Evolutionary conservation across 306 rosid species (phyloP).

Genomic region (Potentilla sterilis): DNA sequence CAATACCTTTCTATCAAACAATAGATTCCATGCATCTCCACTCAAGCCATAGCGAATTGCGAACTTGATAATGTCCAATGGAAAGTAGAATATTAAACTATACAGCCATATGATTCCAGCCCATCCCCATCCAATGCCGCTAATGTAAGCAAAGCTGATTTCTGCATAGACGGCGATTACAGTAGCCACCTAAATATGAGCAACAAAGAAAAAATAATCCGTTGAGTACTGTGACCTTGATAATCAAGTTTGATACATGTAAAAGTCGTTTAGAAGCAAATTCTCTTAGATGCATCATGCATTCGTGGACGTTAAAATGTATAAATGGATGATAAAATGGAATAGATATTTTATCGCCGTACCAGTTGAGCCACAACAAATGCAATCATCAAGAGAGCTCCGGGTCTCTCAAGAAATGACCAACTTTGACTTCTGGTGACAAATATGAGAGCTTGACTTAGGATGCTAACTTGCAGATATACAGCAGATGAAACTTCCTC

Average conservation of each 20-base stretch:
- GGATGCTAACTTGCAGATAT: constrained; percentile 82
- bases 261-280: background rate
- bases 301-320: background rate
- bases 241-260: background rate
- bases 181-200: constrained; percentile 65
- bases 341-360: constrained; percentile 6
- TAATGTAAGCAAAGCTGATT: constrained; percentile 67
- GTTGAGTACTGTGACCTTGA: constrained; percentile 5
- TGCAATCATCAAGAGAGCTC: constrained; percentile 66
- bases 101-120: constrained; percentile 84
- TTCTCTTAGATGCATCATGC: background rate
- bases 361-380: constrained; percentile 84
- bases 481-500: constrained; percentile 73
- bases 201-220: constrained; percentile 11
- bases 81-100: constrained; percentile 70
- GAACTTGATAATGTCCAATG: constrained; percentile 78
- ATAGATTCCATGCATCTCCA: constrained; percentile 80
- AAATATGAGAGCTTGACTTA: constrained; percentile 87
- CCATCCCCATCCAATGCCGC: constrained; percentile 91
- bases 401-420: constrained; percentile 81
- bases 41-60: constrained; percentile 64
- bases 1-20: constrained; percentile 70
- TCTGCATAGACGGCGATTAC: constrained; percentile 74
- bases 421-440: constrained; percentile 76
- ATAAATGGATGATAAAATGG: background rate